Base-by-base conservation (phyloP, 1,139 yeast genomes). In the Suhomyces anneliseae region DNA sequence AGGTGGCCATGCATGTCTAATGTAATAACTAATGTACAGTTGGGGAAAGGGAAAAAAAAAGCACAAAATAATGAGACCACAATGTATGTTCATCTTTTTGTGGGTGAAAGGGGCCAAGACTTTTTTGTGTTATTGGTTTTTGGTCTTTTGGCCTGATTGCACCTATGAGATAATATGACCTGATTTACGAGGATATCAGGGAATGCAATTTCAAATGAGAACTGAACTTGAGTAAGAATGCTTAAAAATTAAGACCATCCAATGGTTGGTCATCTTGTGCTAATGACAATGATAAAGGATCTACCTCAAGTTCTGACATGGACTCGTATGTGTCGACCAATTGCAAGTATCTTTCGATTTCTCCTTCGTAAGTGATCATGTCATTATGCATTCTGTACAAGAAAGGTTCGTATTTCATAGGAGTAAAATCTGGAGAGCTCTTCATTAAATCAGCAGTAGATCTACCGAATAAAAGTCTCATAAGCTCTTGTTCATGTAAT, bases 401-500 rank as follows among this genome's bases (percentile, higher is more conserved):
- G 51, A 64, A 69, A 7, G 76, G 74, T 49, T 72, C 76, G 44
- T 60, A 60, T 52, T 61, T 62, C 56, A 70, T 59, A 1, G 77
- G 77, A 42, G 54, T 54, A 53, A 69, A 70, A 43, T 62, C 67
- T 2, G 66, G 64, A 2, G 65, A 61, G 12, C 49, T 40, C 4
- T 53, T 48, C 39, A 69, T 57, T 40, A 69, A 41, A 8, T 47
- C 38, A 11, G 61, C 55, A 2, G 76, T 68, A 4, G 69, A 58
- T 51, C 69, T 69, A 10, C 66, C 69, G 45, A 61, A 61, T 15
- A 66, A 52, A 27, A 70, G 58, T 24, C 62, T 55, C 66, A 68
- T 62, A 40, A 70, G 61, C 54, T 72, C 77, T 31, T 58, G 53
- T 54, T 72, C 76, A 49, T 72, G 78, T 50, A 67, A 65, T 12